Evolutionary conservation across 306 rosid genomes (phyloP).

Genomic region (Delonix regia): DNA sequence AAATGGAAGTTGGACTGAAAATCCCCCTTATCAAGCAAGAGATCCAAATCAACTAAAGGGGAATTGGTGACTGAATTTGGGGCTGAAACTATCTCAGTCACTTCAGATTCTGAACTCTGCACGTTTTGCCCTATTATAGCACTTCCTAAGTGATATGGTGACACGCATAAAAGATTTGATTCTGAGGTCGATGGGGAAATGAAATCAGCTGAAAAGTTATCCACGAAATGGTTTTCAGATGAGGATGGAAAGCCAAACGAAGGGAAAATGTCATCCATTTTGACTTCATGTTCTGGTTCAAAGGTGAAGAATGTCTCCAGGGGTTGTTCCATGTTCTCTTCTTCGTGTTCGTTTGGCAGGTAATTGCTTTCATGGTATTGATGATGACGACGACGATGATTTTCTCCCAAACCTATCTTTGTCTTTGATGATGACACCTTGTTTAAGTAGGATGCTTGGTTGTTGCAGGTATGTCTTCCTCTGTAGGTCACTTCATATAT

Average conservation of each 20-base stretch:
- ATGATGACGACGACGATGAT: constrained; percentile 22
- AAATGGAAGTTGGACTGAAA: constrained; percentile 49
- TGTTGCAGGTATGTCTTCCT: constrained; percentile 75
- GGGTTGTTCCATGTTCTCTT: constrained; percentile 36
- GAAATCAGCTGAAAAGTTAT: constrained; percentile 37
- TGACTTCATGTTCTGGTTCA: constrained; percentile 48
- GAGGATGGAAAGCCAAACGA: constrained; percentile 54
- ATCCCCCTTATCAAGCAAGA: constrained; percentile 49
- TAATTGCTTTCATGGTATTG: constrained; percentile 5
- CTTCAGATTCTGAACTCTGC: constrained; percentile 62
- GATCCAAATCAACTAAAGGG: constrained; percentile 52
- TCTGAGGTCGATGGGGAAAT: constrained; percentile 56
- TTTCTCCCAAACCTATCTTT: constrained; percentile 37
- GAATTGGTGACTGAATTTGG: constrained; percentile 70
- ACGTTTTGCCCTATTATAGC: constrained; percentile 45
- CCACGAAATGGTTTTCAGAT: constrained; percentile 42
- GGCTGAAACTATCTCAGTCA: constrained; percentile 62
- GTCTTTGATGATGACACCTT: constrained; percentile 29
- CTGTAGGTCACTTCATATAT: constrained; percentile 53
- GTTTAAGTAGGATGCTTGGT: constrained; percentile 38
- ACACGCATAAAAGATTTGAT: constrained; percentile 44
- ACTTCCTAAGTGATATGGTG: constrained; percentile 38
- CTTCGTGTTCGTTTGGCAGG: constrained; percentile 34
- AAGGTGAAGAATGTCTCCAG: constrained; percentile 28
- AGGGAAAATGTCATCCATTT: constrained; percentile 53